phyloP scores from a whole-genome alignment of 2,329 filamentous ascomycete species.

The Fusarium tupiense region DNA sequence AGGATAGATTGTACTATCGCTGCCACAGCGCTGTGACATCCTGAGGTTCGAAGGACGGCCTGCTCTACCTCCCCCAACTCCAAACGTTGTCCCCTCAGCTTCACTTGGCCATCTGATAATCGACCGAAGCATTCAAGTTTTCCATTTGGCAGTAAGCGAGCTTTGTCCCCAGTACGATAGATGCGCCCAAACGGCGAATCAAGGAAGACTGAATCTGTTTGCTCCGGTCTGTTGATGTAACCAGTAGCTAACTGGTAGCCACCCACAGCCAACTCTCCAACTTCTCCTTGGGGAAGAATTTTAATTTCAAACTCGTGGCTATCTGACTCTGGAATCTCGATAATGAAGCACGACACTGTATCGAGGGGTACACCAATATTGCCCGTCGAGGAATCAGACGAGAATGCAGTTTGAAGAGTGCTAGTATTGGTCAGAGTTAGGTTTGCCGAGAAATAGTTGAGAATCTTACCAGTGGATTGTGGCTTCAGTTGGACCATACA shows the following conservation, averaged over 20 bases:
- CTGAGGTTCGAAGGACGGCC: conserved; percentile 67
- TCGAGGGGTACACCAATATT: conserved; percentile 83
- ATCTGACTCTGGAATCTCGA: conserved; percentile 56
- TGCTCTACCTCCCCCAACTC: conserved; percentile 84
- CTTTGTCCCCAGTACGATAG: conserved; percentile 89
- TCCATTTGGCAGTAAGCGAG: conserved; percentile 72
- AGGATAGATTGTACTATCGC: conserved; percentile 74
- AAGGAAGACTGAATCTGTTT: conserved; percentile 78
- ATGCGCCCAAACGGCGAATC: conserved; percentile 72
- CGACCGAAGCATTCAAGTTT: conserved; percentile 85
- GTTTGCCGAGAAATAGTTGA: background rate
- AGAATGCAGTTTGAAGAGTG: conserved; percentile 75
- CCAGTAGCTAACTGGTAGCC: conserved; percentile 81
- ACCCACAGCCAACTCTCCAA: conserved; percentile 84
- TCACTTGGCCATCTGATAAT: conserved; percentile 83
- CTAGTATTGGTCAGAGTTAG: conserved; percentile 49
- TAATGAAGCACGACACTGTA: conserved; percentile 81
- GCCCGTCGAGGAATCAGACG: conserved; percentile 63
- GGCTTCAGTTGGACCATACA: conserved; percentile 95
- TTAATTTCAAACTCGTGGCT: conserved; percentile 49
- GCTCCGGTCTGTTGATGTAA: conserved; percentile 83
- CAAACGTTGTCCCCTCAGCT: conserved; percentile 84
- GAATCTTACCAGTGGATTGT: conserved; percentile 79
- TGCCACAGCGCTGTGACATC: conserved; percentile 73
- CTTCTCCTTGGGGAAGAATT: conserved; percentile 71